Percentiles rank a stretch among this genome's conserved stretches.
These are phyloP conservation scores for Bifiguratus adelaidae DNA, from an alignment of 192 early-diverging fungal genomes.

Conservation along the genomic window DNA sequence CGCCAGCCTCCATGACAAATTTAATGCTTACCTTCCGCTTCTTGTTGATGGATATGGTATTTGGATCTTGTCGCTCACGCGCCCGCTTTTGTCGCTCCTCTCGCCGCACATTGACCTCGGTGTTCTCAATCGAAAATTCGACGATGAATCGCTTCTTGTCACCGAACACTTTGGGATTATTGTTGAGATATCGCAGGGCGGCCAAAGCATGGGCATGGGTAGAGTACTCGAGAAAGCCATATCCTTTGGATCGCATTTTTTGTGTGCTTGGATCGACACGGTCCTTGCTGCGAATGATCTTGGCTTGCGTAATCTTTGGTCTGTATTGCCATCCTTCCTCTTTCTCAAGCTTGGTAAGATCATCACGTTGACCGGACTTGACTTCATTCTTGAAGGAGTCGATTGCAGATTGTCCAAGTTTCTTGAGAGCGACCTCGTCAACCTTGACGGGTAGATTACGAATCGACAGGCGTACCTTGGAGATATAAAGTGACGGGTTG, in stretches of 20 bases:
- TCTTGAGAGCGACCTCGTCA: slow-evolving; percentile 60
- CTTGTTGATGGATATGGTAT: neutral
- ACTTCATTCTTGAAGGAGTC: slow-evolving; percentile 67
- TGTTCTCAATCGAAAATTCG: slow-evolving; percentile 89
- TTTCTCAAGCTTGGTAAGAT: slow-evolving; percentile 48
- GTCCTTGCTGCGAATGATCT: slow-evolving; percentile 70
- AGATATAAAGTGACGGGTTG: slow-evolving; percentile 86
- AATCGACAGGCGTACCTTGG: slow-evolving; percentile 80
- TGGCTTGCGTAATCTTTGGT: slow-evolving; percentile 59
- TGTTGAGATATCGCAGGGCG: slow-evolving; percentile 86
- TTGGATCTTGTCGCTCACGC: neutral
- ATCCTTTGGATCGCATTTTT: slow-evolving; percentile 68
- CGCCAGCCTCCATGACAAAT: neutral
- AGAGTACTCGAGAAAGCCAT: slow-evolving; percentile 87
- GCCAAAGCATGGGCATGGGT: slow-evolving; percentile 87
- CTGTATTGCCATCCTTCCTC: slow-evolving; percentile 52
- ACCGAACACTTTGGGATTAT: slow-evolving; percentile 54
- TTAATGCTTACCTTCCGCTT: neutral
- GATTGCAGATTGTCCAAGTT: slow-evolving; percentile 48
- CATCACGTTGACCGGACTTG: slow-evolving; percentile 39
- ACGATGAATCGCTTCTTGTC: slow-evolving; percentile 70
- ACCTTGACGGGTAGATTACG: slow-evolving; percentile 70
- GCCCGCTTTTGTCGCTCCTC: slow-evolving; percentile 8
- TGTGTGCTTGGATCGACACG: slow-evolving; percentile 66
- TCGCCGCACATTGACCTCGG: slow-evolving; percentile 62